Evolutionary conservation across 768 basidiomycete species (phyloP).

Genomic region (Trichaptum fuscoviolaceum): DNA sequence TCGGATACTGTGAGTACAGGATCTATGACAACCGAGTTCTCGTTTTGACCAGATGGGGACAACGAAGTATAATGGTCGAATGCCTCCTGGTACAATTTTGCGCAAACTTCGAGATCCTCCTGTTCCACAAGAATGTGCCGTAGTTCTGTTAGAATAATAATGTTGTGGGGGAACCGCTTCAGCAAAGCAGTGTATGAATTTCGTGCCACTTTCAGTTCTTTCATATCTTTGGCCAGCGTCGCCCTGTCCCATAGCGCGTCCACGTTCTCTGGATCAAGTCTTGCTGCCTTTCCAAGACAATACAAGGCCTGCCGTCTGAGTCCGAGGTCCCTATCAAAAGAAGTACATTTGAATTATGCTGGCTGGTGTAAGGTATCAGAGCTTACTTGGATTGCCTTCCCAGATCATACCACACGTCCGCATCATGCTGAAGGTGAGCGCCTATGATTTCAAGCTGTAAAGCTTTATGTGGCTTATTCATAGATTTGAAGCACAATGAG

Average conservation of each 20-base stretch:
- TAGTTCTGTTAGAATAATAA: constrained; percentile 73
- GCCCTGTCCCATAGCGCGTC: constrained; percentile 90
- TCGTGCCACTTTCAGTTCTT: constrained; percentile 59
- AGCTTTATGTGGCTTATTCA: constrained; percentile 61
- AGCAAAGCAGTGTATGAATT: constrained; percentile 66
- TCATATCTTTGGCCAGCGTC: constrained; percentile 68
- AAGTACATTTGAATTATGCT: not conserved
- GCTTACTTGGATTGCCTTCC: constrained; percentile 67
- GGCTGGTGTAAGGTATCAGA: not conserved
- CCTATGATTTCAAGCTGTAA: constrained; percentile 85
- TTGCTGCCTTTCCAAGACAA: constrained; percentile 81
- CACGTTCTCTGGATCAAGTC: constrained; percentile 73
- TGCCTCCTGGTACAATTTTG: constrained; percentile 64
- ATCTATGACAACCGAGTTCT: constrained; percentile 20
- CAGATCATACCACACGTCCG: constrained; percentile 83
- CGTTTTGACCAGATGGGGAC: constrained; percentile 40
- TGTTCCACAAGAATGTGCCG: constrained; percentile 73
- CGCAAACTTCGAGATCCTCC: constrained; percentile 58
- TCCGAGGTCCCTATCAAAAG: constrained; percentile 54
- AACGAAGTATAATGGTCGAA: constrained; percentile 58
- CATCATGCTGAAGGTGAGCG: constrained; percentile 78
- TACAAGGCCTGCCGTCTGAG: constrained; percentile 85
- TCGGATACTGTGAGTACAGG: not conserved
- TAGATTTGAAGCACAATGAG: constrained; percentile 76
- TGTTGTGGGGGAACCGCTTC: constrained; percentile 71